Conservation (phyloP, 2,329 filamentous ascomycete species). For the Alternaria gaisen region DNA sequence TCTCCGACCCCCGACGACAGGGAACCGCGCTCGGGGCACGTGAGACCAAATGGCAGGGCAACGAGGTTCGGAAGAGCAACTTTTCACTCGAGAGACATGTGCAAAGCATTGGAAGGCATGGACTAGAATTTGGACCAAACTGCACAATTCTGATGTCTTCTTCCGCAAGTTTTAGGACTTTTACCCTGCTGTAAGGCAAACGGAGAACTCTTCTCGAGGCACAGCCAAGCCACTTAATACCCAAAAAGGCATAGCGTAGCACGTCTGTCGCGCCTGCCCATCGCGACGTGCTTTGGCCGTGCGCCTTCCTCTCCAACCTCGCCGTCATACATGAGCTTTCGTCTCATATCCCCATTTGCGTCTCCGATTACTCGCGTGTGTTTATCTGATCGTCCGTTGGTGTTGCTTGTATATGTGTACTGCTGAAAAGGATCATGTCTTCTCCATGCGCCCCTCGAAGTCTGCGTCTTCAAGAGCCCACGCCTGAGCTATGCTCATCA, state of each 20-base stretch:
- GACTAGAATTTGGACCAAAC: too few species aligned
- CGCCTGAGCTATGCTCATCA: constrained; percentile 50
- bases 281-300: constrained; percentile 19
- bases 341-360: constrained; percentile 11
- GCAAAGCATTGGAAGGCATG: not conserved
- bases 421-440: constrained; percentile 31
- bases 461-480: constrained; percentile 41
- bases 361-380: constrained; percentile 8
- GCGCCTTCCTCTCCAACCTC: constrained; percentile 21
- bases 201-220: not conserved
- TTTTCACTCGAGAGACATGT: not conserved
- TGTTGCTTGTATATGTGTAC: constrained; percentile 16
- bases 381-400: constrained; percentile 10
- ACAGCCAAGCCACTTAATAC: constrained; percentile 7
- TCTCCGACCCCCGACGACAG: constrained; percentile 19
- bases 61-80: not conserved
- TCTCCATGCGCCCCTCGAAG: constrained; percentile 36
- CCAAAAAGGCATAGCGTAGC: constrained; percentile 13
- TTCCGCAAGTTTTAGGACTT: not conserved
- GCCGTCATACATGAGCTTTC: constrained; percentile 17
- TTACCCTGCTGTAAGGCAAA: not conserved
- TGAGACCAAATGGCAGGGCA: constrained; percentile 8
- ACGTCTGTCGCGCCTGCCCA: constrained; percentile 23
- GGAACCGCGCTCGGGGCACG: constrained; percentile 8
- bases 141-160: too few species aligned